phyloP scores from a whole-genome alignment of 2,329 filamentous ascomycete genomes.

The Neocucurbitaria cava region DNA sequence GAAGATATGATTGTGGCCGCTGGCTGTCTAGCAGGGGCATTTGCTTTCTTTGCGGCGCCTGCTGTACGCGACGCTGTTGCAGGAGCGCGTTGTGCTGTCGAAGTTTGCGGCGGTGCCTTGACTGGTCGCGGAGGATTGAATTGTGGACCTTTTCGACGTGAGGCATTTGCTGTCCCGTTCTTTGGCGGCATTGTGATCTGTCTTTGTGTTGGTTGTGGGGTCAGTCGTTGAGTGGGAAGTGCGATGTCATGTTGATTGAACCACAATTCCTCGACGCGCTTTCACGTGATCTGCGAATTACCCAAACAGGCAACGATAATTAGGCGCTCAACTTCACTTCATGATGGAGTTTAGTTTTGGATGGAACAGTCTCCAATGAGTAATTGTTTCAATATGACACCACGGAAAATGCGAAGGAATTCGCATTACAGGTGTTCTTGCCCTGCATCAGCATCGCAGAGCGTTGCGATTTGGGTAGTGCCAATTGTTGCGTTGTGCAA shows the following conservation, averaged over 20 bases:
- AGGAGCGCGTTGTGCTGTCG: conserved; percentile 30
- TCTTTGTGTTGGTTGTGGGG: background rate
- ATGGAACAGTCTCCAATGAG: background rate
- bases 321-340: background rate
- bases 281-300: conserved; percentile 10
- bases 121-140: conserved; percentile 49
- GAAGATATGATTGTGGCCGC: conserved; percentile 36
- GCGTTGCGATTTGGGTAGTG: background rate
- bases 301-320: conserved; percentile 4
- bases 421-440: background rate
- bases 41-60: conserved; percentile 26
- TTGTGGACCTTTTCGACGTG: conserved; percentile 40
- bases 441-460: background rate
- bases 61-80: conserved; percentile 23
- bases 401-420: background rate
- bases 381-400: background rate
- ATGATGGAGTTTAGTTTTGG: too few species aligned
- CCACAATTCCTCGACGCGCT: conserved; percentile 6
- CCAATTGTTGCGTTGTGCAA: background rate
- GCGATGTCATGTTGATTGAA: conserved; percentile 2
- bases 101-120: conserved; percentile 29
- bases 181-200: conserved; percentile 34
- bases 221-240: background rate
- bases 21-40: conserved; percentile 26
- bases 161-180: conserved; percentile 23